These are phyloP conservation scores for Lojkania enalia DNA, from an alignment of 2,329 filamentous ascomycete genomes.

Conservation along the genomic window DNA sequence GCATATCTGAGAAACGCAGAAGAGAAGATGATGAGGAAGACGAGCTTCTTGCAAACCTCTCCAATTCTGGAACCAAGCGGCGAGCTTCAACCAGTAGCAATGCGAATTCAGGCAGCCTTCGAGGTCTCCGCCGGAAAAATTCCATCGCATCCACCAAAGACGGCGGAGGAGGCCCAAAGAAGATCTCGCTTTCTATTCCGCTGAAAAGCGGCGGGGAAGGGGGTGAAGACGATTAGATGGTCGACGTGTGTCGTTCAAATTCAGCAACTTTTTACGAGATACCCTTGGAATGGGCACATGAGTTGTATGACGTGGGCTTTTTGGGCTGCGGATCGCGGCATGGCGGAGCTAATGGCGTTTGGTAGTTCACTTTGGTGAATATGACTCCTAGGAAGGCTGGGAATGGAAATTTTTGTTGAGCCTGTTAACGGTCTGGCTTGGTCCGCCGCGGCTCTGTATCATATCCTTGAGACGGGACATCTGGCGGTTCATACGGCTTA, in stretches of 20 bases:
- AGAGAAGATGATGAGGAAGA: conserved; percentile 94
- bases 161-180: conserved; percentile 42
- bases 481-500: too few species aligned
- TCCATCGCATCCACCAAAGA: conserved; percentile 51
- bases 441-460: conserved; percentile 8
- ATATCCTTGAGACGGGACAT: conserved; percentile 5
- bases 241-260: conserved; percentile 17
- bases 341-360: conserved; percentile 20
- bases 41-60: conserved; percentile 76
- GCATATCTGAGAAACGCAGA: conserved; percentile 83
- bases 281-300: conserved; percentile 36
- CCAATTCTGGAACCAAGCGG: conserved; percentile 53
- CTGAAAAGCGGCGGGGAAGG: conserved; percentile 42
- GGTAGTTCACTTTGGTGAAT: not conserved
- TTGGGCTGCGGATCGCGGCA: conserved; percentile 28
- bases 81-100: conserved; percentile 45
- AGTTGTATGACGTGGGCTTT: conserved; percentile 40
- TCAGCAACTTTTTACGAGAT: conserved; percentile 38
- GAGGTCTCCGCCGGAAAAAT: conserved; percentile 48
- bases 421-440: not conserved
- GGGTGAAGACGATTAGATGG: conserved; percentile 33
- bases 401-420: not conserved
- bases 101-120: conserved; percentile 32
- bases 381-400: not conserved
- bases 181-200: conserved; percentile 46